Conservation (phyloP, 331 rosid species). For the Malus hybrid region DNA sequence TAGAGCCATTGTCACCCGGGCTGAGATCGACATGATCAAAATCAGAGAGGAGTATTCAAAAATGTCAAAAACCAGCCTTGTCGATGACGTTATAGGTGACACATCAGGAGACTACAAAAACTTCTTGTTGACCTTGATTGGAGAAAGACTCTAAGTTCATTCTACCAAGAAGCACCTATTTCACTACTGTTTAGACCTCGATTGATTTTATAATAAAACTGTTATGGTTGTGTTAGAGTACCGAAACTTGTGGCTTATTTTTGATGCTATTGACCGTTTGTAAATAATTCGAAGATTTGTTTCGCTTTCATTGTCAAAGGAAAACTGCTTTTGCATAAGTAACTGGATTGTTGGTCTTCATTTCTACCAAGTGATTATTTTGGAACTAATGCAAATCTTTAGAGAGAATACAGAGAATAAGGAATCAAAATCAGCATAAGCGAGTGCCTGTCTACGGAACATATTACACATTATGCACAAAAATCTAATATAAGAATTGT, state of each 20-base stretch:
- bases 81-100: constrained; percentile 57
- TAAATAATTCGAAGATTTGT: background rate
- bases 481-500: background rate
- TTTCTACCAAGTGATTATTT: background rate
- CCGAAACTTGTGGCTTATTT: background rate
- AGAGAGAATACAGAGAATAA: background rate
- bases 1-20: constrained; percentile 69
- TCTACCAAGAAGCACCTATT: background rate
- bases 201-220: constrained; percentile 3
- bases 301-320: background rate
- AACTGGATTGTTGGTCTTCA: background rate
- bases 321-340: background rate
- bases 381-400: background rate
- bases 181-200: background rate
- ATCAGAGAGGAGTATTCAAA: constrained; percentile 51
- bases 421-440: no score
- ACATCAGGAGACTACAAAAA: constrained; percentile 76
- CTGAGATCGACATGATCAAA: constrained; percentile 63
- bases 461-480: no score
- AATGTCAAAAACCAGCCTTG: constrained; percentile 47
- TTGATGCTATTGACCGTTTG: background rate
- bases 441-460: no score
- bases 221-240: background rate
- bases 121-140: constrained; percentile 78
- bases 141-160: constrained; percentile 42